Base-by-base conservation (phyloP, 2,329 filamentous ascomycete species). In the Phialophora macrospora region DNA sequence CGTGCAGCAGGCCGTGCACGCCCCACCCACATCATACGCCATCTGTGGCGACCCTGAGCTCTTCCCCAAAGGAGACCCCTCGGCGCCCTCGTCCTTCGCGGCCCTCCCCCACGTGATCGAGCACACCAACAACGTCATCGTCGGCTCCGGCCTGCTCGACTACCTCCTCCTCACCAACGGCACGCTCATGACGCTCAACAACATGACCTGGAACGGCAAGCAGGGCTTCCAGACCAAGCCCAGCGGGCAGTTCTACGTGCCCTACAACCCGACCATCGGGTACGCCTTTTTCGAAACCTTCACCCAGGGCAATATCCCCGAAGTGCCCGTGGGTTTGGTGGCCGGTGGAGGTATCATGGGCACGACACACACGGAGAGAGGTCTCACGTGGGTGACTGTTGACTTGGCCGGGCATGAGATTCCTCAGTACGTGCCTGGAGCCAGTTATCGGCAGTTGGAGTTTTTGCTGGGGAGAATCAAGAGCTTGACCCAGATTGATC, bases 401-500 rank as follows among this genome's bases (percentile, higher is more conserved):
- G 41, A 72, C 8, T 55, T 73, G 26, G 65, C 70, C n/a, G 73
- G 73, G n/a, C 73, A 74, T 55, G 70, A 77, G 67, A 75, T 85
- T 5, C 84, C 84, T 0, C 86, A 90, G 76, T 92, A 90, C 73
- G 84, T 87, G 20, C 88, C 90, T 0, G 84, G 82, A 14, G 88
- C 87, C 0, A 84, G 88, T 0, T 92, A 90, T 74, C 81, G 91
- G 38, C 88, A 91, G 64, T 75, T 95, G 22, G 91, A 95, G 80
- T 89, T 90, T 72, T 75, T 95, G 71, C 81, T 96, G 1, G 91
- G 91, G 0, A 80, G 90, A 46, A 86, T 69, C 54, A 61, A 65
- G 12, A 68, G 59, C 46, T 44, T 71, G 38, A 69, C 62, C 3
- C 32, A 60, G 20, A 52, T 64, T 8, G 66, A 66, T 7, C 41